Evolutionary conservation across 2,329 filamentous ascomycete genomes (phyloP), one percentile per base, ranked within the genome.

Genomic region (Ophiocordyceps robertsii): DNA sequence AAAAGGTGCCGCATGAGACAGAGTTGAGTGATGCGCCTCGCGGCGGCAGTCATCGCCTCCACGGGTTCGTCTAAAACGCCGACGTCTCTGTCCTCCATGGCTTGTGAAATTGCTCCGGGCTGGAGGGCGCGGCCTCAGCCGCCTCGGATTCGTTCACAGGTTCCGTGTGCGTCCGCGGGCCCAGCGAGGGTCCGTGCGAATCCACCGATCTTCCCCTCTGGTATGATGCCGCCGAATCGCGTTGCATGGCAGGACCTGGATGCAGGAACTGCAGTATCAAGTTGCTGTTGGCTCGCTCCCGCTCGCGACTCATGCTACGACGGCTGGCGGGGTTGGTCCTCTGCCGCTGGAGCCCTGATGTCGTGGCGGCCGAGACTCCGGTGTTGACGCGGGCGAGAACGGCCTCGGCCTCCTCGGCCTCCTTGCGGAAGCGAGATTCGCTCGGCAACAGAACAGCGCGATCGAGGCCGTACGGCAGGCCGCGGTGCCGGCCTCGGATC

Each of bases 401-500:
- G 2, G 61, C 59, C 33, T 69, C 67, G 13, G 63, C 62, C 27
- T 70, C 69, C 16, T 69, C 68, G 3, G 66, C 66, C 53, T 77
- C 73, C 45, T 67, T 70, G 43, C 66, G 63, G 51, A 74, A 69
- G 19, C 74, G 68, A 21, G 70, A 60, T 51, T 78, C 73, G 53
- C 70, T 75, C 5, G 75, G 74, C 14, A 79, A 59, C 10, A 78
- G 63, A 10, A 79, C 72, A 38, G 75, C 75, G n/a, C 73, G 68
- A 52, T 79, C 75, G 2, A 82, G 68, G 4, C 76, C 77, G 52
- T 83, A 83, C 1, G 80, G 80, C 4, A 84, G 62, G 42, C 79
- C 80, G 56, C 80, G 75, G 53, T 83, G 80, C 2, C 80, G 73
- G 6, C 80, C 80, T 58, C 80, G 78, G 43, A 83, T 73, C 62